Evolutionary conservation across 2,329 filamentous ascomycete species (phyloP), one percentile per base, ranked within the genome.

Genomic region (Hymenoscyphus occultus): DNA sequence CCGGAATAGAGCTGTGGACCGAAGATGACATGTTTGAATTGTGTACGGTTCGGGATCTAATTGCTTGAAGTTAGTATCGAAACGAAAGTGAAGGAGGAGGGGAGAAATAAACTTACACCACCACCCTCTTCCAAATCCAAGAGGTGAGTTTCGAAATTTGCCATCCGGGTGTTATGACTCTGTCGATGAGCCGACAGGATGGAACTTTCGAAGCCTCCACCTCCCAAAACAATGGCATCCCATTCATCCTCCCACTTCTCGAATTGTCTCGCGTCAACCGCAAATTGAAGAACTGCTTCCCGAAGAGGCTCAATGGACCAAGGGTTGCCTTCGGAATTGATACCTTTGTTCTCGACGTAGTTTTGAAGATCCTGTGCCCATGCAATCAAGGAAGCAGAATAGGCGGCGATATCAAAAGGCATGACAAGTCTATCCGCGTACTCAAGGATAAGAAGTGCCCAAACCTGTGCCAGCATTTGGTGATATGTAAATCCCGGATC

Each of bases 21-120:
- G 75, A 93, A 96, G 64, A 99, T 80, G 74, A 96, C 84, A 77
- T 97, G 95, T 77, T 96, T 97, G 83, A 93, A 99, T 78, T 98
- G 95, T 5, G 90, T 91, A 69, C 94, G 88, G 71, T 92, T 92
- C 48, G 91, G 91, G 4, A 96, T 84, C 90, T 93, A 64, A 28
- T 1, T 51, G 59, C 69, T 63, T 66, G 22, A 62, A 70, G 65
- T 72, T 19, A 60, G 56, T 57, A 54, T 45, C 3, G 16, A n/a
- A 31, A 35, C 13, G 35, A 16, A 12, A 22, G 10, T 45, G 54
- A 57, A 57, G 22, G 62, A 61, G 35, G 59, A 63, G 61, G 35
- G 59, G 31, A 39, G 58, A 63, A 28, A 28, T 28, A 28, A 28
- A 87, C 91, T 83, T 85, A 96, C 90, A 65, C 93, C 93, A 68